Percentiles rank a stretch among this genome's conserved stretches.
phyloP scores from a whole-genome alignment of 805 yeast genomes.

The Metschnikowia gruessii region DNA sequence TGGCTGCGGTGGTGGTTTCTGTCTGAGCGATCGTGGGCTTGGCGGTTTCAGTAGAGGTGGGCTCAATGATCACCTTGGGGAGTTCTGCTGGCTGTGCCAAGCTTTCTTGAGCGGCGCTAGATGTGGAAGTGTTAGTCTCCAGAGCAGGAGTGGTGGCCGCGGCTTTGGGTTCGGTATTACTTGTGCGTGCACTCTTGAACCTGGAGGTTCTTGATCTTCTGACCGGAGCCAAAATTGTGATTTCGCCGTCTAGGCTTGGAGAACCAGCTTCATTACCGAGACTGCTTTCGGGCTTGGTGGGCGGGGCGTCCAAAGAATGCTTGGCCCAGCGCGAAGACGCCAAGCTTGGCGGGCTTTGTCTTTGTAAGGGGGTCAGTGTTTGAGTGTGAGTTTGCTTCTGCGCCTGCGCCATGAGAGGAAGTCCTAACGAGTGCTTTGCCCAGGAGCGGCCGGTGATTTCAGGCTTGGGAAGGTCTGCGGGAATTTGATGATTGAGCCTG shows the following conservation, averaged over 20 bases:
- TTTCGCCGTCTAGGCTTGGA: constrained; percentile 3
- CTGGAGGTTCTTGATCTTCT: constrained; percentile 36
- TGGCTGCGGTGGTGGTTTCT: constrained; percentile 7
- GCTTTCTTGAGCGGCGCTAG: constrained; percentile 2
- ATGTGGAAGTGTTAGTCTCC: constrained; percentile 1
- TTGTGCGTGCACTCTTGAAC: constrained; percentile 12
- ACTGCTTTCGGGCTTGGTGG: not conserved
- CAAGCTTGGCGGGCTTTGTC: not conserved
- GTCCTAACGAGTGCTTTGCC: constrained; percentile 12
- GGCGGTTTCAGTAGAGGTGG: not conserved
- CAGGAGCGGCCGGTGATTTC: constrained; percentile 8
- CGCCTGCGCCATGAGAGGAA: constrained; percentile 3
- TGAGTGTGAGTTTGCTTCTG: constrained; percentile 3
- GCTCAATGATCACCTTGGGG: constrained; percentile 6
- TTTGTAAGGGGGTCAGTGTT: not conserved
- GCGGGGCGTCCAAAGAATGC: constrained; percentile 20
- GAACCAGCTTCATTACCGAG: not conserved
- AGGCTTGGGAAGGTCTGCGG: constrained; percentile 9
- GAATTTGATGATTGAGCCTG: constrained; percentile 8
- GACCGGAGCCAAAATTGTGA: constrained; percentile 11
- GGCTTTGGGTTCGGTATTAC: not conserved
- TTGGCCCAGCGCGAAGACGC: constrained; percentile 31
- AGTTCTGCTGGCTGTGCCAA: constrained; percentile 6
- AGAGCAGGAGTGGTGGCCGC: not conserved
- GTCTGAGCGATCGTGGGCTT: not conserved